Evolutionary conservation across 345 rosid genomes (phyloP), one percentile per base, ranked within the genome.

Genomic region (Excoecaria agallocha): DNA sequence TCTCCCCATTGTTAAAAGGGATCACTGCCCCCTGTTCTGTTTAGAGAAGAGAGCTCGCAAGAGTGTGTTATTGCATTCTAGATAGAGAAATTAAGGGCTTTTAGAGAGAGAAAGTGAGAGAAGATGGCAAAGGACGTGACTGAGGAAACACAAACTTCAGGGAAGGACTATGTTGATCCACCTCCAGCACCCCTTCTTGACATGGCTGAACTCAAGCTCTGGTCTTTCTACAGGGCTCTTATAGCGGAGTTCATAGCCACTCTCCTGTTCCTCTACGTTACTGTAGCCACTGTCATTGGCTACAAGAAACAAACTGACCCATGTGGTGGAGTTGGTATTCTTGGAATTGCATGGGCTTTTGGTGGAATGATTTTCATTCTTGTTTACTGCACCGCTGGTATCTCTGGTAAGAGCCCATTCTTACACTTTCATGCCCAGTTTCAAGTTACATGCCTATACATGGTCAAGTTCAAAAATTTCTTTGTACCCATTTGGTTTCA

Each of bases 171-270:
- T 72, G 98, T 86, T 1, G 97, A 93, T 74, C 98, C 98, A n/a
- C 98, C 98, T 62, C 98, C 98, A 20, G 97, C 98, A 35, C 98
- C 94, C 0, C 75, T 93, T 20, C 3, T 91, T 8, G 97, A 88
- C 87, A 41, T 68, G 81, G 89, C 66, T 2, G 97, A 93, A 79
- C 65, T 93, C 78, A 85, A 82, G 83, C 87, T 84, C 24, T 93
- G 98, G 98, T 90, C 98, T 35, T 91, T 93, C 75, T 86, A 91
- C 89, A 86, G 98, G 70, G 97, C 98, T 54, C 87, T 93, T 80
- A 89, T 93, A 73, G 98, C 98, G 5, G 98, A 93, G 94, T 91
- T 93, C 76, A 71, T 93, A 8, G 98, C 98, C 77, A 93, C 98
- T 0, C 93, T 93, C 16, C 97, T 93, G 71, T 93, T 93, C 89